A percentile compares a stretch with the other conserved stretches of the same genome.
Conservation (phyloP, 495 filamentous ascomycete genomes). For the Poronia punctata region DNA sequence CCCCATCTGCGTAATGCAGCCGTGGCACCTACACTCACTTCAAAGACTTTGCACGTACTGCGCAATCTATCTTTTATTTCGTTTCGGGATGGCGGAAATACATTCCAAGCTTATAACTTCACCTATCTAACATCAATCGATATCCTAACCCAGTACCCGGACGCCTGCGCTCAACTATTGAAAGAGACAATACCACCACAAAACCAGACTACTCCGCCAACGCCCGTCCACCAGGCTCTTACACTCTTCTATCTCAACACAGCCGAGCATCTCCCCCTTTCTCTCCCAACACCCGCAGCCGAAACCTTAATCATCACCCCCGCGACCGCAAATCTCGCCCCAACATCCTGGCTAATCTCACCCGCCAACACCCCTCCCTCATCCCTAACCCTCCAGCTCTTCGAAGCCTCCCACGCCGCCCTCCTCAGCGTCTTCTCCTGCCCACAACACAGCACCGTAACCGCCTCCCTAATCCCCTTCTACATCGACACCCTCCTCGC, state of each 20-base stretch:
- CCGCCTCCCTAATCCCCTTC: slow-evolving; percentile 68
- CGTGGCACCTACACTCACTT: slow-evolving; percentile 63
- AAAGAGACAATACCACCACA: slow-evolving; percentile 50
- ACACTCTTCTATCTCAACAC: slow-evolving; percentile 91
- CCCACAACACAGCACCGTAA: slow-evolving; percentile 64
- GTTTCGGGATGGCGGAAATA: slow-evolving; percentile 62
- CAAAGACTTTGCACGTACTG: slow-evolving; percentile 70
- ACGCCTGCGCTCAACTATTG: slow-evolving; percentile 63
- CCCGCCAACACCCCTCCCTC: slow-evolving; percentile 31
- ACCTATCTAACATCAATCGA: slow-evolving; percentile 86
- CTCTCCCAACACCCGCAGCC: slow-evolving; percentile 55
- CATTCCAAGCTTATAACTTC: slow-evolving; percentile 75
- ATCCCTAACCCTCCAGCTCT: slow-evolving; percentile 56
- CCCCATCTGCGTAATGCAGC: slow-evolving; percentile 32
- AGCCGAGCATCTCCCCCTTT: slow-evolving; percentile 74
- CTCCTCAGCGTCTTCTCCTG: slow-evolving; percentile 77
- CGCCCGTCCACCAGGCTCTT: slow-evolving; percentile 66
- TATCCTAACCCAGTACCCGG: slow-evolving; percentile 67
- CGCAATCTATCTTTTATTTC: slow-evolving; percentile 85
- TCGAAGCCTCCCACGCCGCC: slow-evolving; percentile 86
- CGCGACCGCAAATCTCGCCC: slow-evolving; percentile 69
- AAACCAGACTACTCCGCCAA: slow-evolving; percentile 54
- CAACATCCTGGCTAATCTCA: slow-evolving; percentile 54
- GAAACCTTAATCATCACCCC: slow-evolving; percentile 70
- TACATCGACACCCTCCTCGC: slow-evolving; percentile 81